These are phyloP conservation scores for Phellinidium pouzarii DNA, from an alignment of 1,284 basidiomycete genomes.

Conservation along the genomic window DNA sequence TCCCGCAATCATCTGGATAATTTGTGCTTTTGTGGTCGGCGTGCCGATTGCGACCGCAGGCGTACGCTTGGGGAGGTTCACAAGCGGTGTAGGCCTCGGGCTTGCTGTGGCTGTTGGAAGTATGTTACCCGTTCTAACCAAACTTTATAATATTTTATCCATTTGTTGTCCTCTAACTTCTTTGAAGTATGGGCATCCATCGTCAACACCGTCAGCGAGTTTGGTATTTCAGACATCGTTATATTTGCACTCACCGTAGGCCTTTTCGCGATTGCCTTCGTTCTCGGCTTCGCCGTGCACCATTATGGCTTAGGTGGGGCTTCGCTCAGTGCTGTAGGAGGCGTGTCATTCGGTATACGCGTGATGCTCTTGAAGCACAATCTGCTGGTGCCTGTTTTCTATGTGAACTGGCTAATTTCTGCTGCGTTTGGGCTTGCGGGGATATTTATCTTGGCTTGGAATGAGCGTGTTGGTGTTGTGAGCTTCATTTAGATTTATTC, in stretches of 20 bases:
- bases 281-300: conserved; percentile 45
- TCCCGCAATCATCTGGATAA: conserved; percentile 51
- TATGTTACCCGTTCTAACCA: conserved; percentile 29
- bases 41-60: conserved; percentile 48
- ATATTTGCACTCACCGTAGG: conserved; percentile 42
- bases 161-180: not conserved
- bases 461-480: conserved; percentile 48
- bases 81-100: conserved; percentile 48
- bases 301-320: conserved; percentile 40
- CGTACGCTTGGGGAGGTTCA: conserved; percentile 47
- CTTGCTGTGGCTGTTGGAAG: conserved; percentile 41
- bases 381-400: conserved; percentile 40
- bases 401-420: conserved; percentile 49
- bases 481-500: conserved; percentile 24
- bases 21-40: conserved; percentile 44
- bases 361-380: conserved; percentile 42
- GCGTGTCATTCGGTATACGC: conserved; percentile 51
- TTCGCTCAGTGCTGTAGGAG: conserved; percentile 41
- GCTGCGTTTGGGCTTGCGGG: conserved; percentile 36
- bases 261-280: conserved; percentile 44
- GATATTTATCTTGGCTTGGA: conserved; percentile 36
- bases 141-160: not conserved
- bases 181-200: conserved; percentile 51
- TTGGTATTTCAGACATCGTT: conserved; percentile 44
- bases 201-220: conserved; percentile 44